Evolutionary conservation across 257 asterid genomes (phyloP).

Genomic region (Datura wrightii): DNA sequence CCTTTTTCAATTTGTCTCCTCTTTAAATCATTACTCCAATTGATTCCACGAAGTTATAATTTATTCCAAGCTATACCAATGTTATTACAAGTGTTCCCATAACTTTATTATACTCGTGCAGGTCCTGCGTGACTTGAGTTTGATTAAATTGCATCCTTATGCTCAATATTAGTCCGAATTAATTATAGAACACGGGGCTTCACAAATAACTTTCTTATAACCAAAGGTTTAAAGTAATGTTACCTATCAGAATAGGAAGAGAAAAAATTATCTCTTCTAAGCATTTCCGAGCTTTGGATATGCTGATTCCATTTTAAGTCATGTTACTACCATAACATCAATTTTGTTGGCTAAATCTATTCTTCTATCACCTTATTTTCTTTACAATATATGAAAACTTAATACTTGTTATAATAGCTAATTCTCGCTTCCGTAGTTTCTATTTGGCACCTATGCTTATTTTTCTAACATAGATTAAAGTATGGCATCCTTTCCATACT

Average conservation of each 20-base stretch:
- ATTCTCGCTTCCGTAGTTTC: not conserved
- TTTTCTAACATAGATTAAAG: not conserved
- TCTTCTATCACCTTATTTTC: not conserved
- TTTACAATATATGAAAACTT: not conserved
- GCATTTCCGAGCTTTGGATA: not conserved
- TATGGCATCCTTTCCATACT: not conserved
- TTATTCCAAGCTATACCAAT: not conserved
- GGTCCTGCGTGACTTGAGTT: not conserved
- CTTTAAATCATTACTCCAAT: too few species aligned
- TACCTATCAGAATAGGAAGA: not conserved
- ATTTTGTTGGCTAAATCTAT: not conserved
- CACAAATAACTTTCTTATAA: not conserved
- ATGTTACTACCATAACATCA: not conserved
- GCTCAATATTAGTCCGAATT: not conserved
- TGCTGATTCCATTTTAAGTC: slow-evolving; percentile 3
- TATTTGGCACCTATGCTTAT: not conserved
- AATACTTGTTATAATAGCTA: not conserved
- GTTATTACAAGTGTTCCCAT: slow-evolving; percentile 1
- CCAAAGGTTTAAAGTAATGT: not conserved
- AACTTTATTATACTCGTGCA: not conserved
- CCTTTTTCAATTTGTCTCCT: too few species aligned
- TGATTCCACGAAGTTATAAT: too few species aligned
- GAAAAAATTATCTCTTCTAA: not conserved
- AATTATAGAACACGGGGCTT: not conserved
- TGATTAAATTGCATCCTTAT: not conserved